phyloP scores from a whole-genome alignment of 495 filamentous ascomycete genomes.

The Collariella sp. region DNA sequence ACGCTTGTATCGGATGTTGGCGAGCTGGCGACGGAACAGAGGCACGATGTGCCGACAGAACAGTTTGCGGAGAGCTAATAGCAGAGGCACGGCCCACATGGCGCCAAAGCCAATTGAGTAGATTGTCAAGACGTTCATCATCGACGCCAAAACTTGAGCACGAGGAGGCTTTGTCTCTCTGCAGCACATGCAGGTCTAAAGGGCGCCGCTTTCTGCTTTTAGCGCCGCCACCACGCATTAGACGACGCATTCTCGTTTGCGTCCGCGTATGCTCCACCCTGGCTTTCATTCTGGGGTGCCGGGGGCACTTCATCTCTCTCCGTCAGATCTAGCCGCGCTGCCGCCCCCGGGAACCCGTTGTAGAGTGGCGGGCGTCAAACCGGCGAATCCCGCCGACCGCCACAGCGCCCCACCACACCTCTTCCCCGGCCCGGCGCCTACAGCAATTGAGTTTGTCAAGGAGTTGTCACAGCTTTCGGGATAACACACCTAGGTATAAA shows the following conservation, averaged over 20 bases:
- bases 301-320: neutral
- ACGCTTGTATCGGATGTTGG: neutral
- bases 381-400: neutral
- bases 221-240: neutral
- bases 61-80: neutral
- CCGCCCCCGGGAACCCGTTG: neutral
- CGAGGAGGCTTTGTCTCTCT: neutral
- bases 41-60: neutral
- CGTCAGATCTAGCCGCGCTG: neutral
- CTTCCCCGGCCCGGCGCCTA: neutral
- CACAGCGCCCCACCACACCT: neutral
- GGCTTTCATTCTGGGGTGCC: neutral
- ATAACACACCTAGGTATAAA: neutral
- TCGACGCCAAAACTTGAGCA: neutral
- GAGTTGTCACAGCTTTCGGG: neutral
- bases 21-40: neutral
- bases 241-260: neutral
- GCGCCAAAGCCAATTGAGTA: constrained; percentile 1
- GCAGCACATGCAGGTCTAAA: neutral
- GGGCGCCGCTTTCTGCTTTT: constrained; percentile 3
- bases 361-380: constrained; percentile 2
- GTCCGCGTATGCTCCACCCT: neutral
- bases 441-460: neutral
- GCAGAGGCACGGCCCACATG: neutral
- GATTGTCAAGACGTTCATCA: neutral